Evolutionary conservation across 371 early-diverging fungal genomes (phyloP), one percentile per base, ranked within the genome.

Genomic region (Blakeslea trispora): DNA sequence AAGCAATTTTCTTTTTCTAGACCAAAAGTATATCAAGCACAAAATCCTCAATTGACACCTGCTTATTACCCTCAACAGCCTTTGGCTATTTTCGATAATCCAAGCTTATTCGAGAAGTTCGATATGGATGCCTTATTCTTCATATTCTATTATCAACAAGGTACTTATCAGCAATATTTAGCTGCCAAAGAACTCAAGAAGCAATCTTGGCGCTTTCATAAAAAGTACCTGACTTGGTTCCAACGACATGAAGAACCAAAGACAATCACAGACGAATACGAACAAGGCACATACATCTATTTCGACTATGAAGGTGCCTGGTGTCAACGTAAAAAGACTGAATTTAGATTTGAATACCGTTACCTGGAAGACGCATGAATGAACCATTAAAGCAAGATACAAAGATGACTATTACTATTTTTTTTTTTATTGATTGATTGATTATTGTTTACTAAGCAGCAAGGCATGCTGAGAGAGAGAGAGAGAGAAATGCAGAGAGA

Each of bases 261-360:
- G 68, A 84, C 88, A 15, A 97, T 99, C 49, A 99, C 96, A 11
- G 95, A 97, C 55, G 96, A 97, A 64, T 98, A 93, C 79, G 99
- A 99, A 72, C 91, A 94, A 72, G 99, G 99, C 15, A 95, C 98
- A 5, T 99, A 98, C 71, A 86, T 98, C 48, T 99, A 97, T 81
- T 99, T 99, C 81, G 99, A 99, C 72, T 98, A 95, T 65, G 99
- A 99, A 67, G 93, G 91, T 10, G 88, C 94, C 31, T 99, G 99
- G 99, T 93, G 93, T 69, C 98, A 96, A 69, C 86, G 96, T 55
- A 98, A 97, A 73, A 99, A 98, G 84, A 85, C 84, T 18, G 96
- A 98, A 60, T 99, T 99, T 77, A 63, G 68, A 63, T 67, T 67
- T 59, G 68, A 67, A 37, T 67, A 67, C 45, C 55, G 63, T 50